Percentiles rank a stretch among this genome's conserved stretches.
Conservation (phyloP, 495 filamentous ascomycete genomes). For the Usnea hakonensis region DNA sequence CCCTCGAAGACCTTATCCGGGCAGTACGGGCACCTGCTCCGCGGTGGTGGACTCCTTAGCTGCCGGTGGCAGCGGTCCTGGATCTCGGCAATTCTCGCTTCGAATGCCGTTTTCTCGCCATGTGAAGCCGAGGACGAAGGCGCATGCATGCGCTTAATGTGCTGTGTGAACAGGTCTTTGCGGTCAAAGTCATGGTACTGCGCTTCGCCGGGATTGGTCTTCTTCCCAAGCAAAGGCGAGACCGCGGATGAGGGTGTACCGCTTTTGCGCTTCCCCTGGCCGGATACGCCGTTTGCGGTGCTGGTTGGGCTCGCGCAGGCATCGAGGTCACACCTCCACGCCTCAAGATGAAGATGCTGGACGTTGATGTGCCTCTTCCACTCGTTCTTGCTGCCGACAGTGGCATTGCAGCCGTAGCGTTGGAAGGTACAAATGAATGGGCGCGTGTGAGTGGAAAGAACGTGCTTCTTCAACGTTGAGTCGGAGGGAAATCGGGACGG, state of each 20-base stretch:
- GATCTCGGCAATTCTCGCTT: conserved; percentile 39
- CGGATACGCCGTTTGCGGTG: conserved; percentile 20
- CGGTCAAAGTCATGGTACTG: conserved; percentile 71
- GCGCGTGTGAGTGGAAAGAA: conserved; percentile 39
- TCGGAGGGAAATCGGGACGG: conserved; percentile 12
- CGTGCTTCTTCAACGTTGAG: conserved; percentile 23
- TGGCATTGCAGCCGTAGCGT: conserved; percentile 74
- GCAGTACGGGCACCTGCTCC: conserved; percentile 46
- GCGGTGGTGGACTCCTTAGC: conserved; percentile 53
- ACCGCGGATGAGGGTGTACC: not conserved
- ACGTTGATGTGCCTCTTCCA: conserved; percentile 88
- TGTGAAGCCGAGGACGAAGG: conserved; percentile 43
- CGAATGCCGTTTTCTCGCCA: conserved; percentile 35
- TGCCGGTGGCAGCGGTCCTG: conserved; percentile 51
- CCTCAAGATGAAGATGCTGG: conserved; percentile 70
- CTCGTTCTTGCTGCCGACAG: conserved; percentile 89
- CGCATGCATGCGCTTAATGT: conserved; percentile 86
- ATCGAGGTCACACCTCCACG: conserved; percentile 72
- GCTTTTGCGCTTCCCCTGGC: not conserved
- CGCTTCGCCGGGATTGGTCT: conserved; percentile 7
- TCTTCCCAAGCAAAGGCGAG: not conserved
- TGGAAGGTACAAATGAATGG: conserved; percentile 76
- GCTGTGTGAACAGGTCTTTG: conserved; percentile 89
- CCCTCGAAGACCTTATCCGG: conserved; percentile 40
- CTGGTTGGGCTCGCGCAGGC: conserved; percentile 39